A percentile compares a stretch with the other conserved stretches of the same genome.
Evolutionary conservation across 169 alveolate genomes (phyloP).

Genomic region (Eimeria necatrix): DNA sequence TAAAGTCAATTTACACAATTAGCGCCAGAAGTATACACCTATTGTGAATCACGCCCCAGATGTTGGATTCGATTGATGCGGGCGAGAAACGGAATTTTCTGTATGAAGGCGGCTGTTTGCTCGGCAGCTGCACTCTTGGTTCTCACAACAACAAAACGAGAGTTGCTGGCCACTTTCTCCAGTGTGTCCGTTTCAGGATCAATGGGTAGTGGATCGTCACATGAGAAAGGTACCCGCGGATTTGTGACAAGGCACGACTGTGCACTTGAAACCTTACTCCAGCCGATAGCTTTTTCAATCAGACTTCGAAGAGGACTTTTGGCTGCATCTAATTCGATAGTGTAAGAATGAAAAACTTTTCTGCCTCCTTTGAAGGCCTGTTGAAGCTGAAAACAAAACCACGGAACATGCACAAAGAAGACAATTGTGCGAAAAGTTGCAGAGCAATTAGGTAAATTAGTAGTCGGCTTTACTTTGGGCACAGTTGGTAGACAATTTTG

Average conservation of each 20-base stretch:
- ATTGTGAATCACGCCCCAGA: conserved; percentile 23
- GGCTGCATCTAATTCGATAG: conserved; percentile 34
- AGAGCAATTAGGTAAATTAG: not conserved
- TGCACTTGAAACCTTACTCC: not conserved
- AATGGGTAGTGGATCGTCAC: conserved; percentile 22
- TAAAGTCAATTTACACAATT: too few relatives aligned
- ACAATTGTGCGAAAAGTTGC: not conserved
- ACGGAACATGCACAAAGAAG: not conserved
- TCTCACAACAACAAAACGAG: conserved; percentile 38
- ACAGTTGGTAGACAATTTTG: not conserved
- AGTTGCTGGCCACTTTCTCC: not conserved
- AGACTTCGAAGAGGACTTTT: conserved; percentile 15
- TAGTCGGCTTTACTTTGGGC: not conserved
- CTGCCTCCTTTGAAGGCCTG: not conserved
- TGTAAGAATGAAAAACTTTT: not conserved
- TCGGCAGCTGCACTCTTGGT: conserved; percentile 29
- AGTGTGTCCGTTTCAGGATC: conserved; percentile 19
- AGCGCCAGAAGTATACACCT: too few relatives aligned
- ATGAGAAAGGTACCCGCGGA: conserved; percentile 12
- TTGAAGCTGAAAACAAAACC: conserved; percentile 22
- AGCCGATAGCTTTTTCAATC: conserved; percentile 32
- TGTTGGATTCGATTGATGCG: conserved; percentile 37
- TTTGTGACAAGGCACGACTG: conserved; percentile 51
- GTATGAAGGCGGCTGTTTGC: conserved; percentile 15
- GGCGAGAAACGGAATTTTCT: conserved; percentile 35